Evolutionary conservation across 306 rosid species (phyloP).

Genomic region (Gynostemma pentaphyllum): DNA sequence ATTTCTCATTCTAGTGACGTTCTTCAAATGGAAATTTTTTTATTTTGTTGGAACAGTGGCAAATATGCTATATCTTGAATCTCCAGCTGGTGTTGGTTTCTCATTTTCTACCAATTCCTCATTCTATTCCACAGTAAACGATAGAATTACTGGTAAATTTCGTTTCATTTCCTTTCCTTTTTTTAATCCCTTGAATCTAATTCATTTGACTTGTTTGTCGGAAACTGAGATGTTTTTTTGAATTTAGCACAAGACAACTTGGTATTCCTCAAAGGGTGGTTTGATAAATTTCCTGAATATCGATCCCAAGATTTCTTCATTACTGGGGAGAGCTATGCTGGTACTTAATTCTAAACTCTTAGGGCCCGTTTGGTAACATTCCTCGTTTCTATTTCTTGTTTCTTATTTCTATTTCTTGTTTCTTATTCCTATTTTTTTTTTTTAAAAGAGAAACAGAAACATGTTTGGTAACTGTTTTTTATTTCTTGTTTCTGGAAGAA

Average conservation of each 20-base stretch:
- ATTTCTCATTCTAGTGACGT: no score
- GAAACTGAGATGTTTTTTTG: no score
- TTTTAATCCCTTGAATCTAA: background rate
- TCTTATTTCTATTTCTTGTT: no score
- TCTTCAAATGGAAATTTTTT: background rate
- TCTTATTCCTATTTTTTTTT: no score
- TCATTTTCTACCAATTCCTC: conserved; percentile 24
- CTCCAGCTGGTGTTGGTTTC: conserved; percentile 41
- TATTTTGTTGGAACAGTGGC: conserved; percentile 17
- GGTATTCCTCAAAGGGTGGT: conserved; percentile 25
- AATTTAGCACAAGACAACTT: conserved; percentile 25
- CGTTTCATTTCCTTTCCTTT: background rate
- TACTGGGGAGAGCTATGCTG: conserved; percentile 37
- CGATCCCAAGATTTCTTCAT: conserved; percentile 17
- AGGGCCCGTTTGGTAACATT: no score
- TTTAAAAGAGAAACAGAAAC: no score
- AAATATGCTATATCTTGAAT: conserved; percentile 32
- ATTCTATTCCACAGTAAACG: conserved; percentile 19
- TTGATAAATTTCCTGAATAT: conserved; percentile 27
- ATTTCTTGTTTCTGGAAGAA: no score
- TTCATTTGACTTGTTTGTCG: no score
- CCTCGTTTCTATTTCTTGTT: no score
- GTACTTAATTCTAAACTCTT: no score
- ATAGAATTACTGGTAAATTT: conserved; percentile 22
- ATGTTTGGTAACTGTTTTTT: no score